A percentile compares a stretch with the other conserved stretches of the same genome.
These are phyloP conservation scores for Hymenoscyphus infarciens DNA, from an alignment of 2,329 filamentous ascomycete species.

Conservation along the genomic window DNA sequence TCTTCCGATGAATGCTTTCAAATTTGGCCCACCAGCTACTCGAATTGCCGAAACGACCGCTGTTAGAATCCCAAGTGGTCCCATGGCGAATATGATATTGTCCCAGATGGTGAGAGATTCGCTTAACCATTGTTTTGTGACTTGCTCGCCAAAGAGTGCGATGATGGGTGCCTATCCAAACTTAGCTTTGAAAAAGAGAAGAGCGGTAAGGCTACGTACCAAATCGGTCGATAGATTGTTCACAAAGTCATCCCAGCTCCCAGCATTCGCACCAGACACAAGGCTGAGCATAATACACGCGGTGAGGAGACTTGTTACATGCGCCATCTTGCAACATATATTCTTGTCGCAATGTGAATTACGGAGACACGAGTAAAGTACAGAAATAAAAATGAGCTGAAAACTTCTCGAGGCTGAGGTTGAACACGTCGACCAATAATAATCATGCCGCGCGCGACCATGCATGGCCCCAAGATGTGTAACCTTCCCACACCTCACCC, in stretches of 20 bases:
- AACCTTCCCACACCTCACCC: too few species aligned
- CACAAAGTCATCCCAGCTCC: slow-evolving; percentile 22
- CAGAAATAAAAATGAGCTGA: too few species aligned
- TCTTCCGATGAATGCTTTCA: slow-evolving; percentile 44
- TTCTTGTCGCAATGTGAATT: too few species aligned
- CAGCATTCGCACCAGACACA: not conserved
- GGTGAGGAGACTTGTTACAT: not conserved
- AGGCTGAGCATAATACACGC: not conserved
- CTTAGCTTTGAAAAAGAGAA: not conserved
- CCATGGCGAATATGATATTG: slow-evolving; percentile 45
- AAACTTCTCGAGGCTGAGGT: too few species aligned
- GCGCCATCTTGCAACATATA: not conserved
- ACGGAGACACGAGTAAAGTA: too few species aligned
- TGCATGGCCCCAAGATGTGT: too few species aligned
- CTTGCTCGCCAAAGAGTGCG: slow-evolving; percentile 43
- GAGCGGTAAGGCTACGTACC: slow-evolving; percentile 8
- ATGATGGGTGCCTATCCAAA: not conserved
- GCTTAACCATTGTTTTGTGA: slow-evolving; percentile 47
- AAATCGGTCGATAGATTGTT: slow-evolving; percentile 25
- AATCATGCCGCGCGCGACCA: too few species aligned
- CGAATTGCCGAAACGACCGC: slow-evolving; percentile 43
- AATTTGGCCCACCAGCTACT: slow-evolving; percentile 41
- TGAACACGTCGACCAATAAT: too few species aligned
- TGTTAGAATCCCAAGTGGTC: slow-evolving; percentile 45
- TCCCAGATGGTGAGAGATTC: slow-evolving; percentile 41